A percentile compares a stretch with the other conserved stretches of the same genome.
Conservation (phyloP, 176 grass and related monocot species). For the Ampelocalamus luodianensis region DNA sequence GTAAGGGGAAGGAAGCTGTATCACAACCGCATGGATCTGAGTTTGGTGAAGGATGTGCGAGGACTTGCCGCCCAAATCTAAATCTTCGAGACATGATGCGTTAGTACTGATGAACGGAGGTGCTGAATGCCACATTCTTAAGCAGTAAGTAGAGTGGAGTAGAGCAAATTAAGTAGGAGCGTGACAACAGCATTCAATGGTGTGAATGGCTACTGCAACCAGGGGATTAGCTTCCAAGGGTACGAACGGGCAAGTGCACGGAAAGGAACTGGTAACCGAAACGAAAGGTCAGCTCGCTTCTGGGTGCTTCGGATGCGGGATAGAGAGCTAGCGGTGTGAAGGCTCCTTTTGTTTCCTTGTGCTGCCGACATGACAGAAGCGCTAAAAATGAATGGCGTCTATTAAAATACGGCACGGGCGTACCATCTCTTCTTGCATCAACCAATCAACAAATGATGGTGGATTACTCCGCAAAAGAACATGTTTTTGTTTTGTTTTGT, state of each 20-base stretch:
- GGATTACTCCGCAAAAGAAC: too few relatives aligned
- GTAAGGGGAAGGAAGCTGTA: not conserved
- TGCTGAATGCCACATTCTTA: not conserved
- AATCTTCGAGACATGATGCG: not conserved
- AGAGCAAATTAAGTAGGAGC: not conserved
- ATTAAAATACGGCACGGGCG: too few relatives aligned
- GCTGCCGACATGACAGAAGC: too few relatives aligned
- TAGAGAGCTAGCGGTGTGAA: not conserved
- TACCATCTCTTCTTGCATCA: too few relatives aligned
- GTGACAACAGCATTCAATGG: slow-evolving; percentile 10
- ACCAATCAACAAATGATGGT: too few relatives aligned
- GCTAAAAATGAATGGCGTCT: too few relatives aligned
- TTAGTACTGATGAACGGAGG: not conserved
- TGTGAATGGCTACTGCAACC: too few relatives aligned
- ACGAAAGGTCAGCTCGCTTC: not conserved
- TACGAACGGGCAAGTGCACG: not conserved
- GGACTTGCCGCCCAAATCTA: not conserved
- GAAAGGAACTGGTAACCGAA: slow-evolving; percentile 43
- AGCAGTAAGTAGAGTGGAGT: not conserved
- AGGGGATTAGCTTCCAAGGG: not conserved
- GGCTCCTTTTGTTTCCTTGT: too few relatives aligned
- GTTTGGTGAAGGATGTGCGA: not conserved
- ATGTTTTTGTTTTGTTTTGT: too few relatives aligned
- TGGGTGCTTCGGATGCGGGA: too few relatives aligned
- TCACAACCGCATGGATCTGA: not conserved